These are phyloP conservation scores for Sugiyamaella novakii DNA, from an alignment of 1,139 yeast species.

Conservation along the genomic window DNA sequence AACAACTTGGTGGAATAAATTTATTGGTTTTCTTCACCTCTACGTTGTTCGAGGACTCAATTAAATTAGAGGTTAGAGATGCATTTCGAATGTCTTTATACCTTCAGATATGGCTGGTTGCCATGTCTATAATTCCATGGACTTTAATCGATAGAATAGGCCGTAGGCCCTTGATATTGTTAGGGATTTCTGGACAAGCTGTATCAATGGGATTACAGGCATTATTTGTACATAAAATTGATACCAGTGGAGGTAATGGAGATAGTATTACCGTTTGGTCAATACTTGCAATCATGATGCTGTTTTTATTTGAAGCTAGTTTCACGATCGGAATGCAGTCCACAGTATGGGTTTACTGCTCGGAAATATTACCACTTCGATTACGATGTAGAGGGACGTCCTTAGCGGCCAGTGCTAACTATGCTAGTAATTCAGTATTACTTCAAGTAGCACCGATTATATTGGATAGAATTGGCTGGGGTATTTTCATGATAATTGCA, in stretches of 20 bases:
- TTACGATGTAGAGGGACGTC: constrained; percentile 55
- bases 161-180: constrained; percentile 52
- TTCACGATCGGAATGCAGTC: constrained; percentile 59
- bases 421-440: constrained; percentile 48
- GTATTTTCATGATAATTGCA: constrained; percentile 39
- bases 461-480: constrained; percentile 41
- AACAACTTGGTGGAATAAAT: constrained; percentile 69
- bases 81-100: constrained; percentile 59
- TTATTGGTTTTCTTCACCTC: constrained; percentile 51
- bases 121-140: constrained; percentile 40
- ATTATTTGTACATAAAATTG: constrained; percentile 22
- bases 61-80: constrained; percentile 53
- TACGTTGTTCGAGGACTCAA: constrained; percentile 48
- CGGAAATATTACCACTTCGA: constrained; percentile 52
- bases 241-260: constrained; percentile 42
- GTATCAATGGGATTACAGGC: constrained; percentile 21
- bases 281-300: constrained; percentile 21
- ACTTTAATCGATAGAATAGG: constrained; percentile 53
- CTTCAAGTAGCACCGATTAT: constrained; percentile 46
- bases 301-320: constrained; percentile 38
- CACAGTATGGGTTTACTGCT: constrained; percentile 43
- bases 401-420: constrained; percentile 55
- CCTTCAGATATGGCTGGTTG: constrained; percentile 48
- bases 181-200: constrained; percentile 45
- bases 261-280: constrained; percentile 24